A percentile compares a stretch with the other conserved stretches of the same genome.
Evolutionary conservation across 2,329 filamentous ascomycete species (phyloP).

Genomic region (Conoideocrella luteorostrata): DNA sequence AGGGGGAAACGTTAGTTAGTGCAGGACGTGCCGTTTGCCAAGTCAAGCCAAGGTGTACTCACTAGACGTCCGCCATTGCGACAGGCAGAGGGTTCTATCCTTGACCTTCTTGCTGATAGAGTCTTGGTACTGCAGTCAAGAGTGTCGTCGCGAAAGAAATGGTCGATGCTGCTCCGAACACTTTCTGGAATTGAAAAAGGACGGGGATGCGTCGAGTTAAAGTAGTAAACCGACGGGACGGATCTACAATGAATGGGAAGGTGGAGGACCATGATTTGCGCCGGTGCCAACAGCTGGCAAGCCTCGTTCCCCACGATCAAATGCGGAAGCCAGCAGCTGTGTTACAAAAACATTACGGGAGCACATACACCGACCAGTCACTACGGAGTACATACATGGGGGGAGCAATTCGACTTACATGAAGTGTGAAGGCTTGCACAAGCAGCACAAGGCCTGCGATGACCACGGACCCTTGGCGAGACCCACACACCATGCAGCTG

Average conservation of each 20-base stretch:
- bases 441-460: slow-evolving; percentile 1
- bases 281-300: too few species aligned
- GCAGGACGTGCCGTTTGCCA: not conserved
- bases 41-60: slow-evolving; percentile 1
- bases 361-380: too few species aligned
- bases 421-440: too few species aligned
- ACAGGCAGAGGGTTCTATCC: not conserved
- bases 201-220: slow-evolving; percentile 7
- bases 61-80: slow-evolving; percentile 19
- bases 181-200: slow-evolving; percentile 3
- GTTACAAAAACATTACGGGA: too few species aligned
- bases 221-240: slow-evolving; percentile 10
- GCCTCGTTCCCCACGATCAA: slow-evolving; percentile 3
- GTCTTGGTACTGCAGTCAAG: too few species aligned
- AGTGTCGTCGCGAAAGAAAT: too few species aligned
- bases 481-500: too few species aligned
- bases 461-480: not conserved
- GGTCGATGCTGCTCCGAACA: not conserved
- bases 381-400: too few species aligned
- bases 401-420: too few species aligned
- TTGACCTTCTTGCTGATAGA: not conserved
- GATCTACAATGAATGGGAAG: slow-evolving; percentile 7
- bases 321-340: slow-evolving; percentile 3
- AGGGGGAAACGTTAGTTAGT: not conserved
- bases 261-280: slow-evolving; percentile 12